phyloP scores from a whole-genome alignment of 371 early-diverging fungal genomes.

The Apophysomyces trapeziformis region DNA sequence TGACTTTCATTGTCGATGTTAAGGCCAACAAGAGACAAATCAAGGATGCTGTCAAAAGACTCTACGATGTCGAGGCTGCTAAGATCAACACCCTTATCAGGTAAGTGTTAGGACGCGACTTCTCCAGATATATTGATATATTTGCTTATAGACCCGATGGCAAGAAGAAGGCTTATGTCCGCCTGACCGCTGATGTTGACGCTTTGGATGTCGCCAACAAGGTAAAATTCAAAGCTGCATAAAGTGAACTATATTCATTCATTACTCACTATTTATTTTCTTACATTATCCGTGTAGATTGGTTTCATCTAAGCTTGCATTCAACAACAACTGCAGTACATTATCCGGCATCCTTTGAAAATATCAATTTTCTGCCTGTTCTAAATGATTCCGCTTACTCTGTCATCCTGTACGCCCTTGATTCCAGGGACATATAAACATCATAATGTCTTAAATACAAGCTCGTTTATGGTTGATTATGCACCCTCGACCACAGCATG shows the following conservation, averaged over 20 bases:
- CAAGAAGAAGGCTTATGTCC: conserved; percentile 98
- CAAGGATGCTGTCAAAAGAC: conserved; percentile 92
- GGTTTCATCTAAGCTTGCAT: conserved; percentile 39
- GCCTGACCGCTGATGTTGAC: conserved; percentile 92
- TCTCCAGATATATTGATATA: neutral
- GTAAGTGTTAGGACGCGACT: conserved; percentile 36
- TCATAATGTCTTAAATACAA: too few relatives aligned
- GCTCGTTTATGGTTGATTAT: too few relatives aligned
- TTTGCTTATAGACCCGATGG: conserved; percentile 84
- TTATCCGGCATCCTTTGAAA: too few relatives aligned
- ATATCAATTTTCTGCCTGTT: conserved; percentile 9
- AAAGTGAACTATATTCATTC: too few relatives aligned
- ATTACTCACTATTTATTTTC: too few relatives aligned
- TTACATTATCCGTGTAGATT: conserved; percentile 26
- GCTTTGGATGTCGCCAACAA: conserved; percentile 97
- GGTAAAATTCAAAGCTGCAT: conserved; percentile 39
- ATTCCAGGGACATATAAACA: too few relatives aligned
- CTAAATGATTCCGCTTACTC: neutral
- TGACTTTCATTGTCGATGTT: conserved; percentile 95
- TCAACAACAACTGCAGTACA: neutral
- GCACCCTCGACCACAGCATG: too few relatives aligned
- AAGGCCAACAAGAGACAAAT: conserved; percentile 98
- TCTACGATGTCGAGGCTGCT: conserved; percentile 91
- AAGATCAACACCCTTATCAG: conserved; percentile 97
- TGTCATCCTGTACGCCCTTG: too few relatives aligned